Percentiles rank a stretch among this genome's conserved stretches.
phyloP scores from a whole-genome alignment of 768 basidiomycete genomes.

The Lactifluus pinguis region DNA sequence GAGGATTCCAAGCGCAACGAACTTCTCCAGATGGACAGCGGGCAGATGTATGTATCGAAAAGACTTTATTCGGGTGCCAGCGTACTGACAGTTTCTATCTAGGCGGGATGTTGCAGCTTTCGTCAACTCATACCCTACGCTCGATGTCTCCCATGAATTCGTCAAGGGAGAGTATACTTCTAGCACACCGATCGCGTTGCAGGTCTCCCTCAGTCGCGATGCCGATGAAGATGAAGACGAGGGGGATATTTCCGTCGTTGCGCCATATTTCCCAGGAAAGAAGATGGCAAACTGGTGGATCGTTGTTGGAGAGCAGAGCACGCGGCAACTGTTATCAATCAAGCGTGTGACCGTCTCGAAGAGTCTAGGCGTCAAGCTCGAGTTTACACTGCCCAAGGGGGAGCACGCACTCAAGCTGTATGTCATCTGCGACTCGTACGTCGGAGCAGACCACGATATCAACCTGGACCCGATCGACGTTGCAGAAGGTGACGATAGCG shows the following conservation, averaged over 20 bases:
- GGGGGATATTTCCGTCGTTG: constrained; percentile 77
- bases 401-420: constrained; percentile 75
- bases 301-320: constrained; percentile 77
- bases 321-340: constrained; percentile 76
- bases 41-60: constrained; percentile 63
- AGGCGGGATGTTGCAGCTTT: constrained; percentile 94
- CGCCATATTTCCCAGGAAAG: constrained; percentile 83
- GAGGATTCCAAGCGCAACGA: constrained; percentile 83
- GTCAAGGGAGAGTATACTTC: constrained; percentile 82
- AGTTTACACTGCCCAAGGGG: constrained; percentile 83
- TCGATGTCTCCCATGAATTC: constrained; percentile 85
- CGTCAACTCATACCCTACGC: constrained; percentile 94
- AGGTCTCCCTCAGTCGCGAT: constrained; percentile 74
- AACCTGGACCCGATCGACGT: constrained; percentile 75
- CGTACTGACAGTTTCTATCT: constrained; percentile 17
- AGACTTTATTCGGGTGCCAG: neutral
- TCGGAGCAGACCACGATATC: constrained; percentile 90
- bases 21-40: constrained; percentile 73
- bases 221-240: constrained; percentile 49
- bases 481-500: constrained; percentile 83
- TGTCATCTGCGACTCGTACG: constrained; percentile 88
- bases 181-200: constrained; percentile 71
- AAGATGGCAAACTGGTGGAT: constrained; percentile 98
- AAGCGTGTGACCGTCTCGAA: constrained; percentile 79
- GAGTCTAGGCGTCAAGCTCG: constrained; percentile 73